These are phyloP conservation scores for Prunus yedoensis DNA, from an alignment of 331 rosid genomes.

Conservation along the genomic window DNA sequence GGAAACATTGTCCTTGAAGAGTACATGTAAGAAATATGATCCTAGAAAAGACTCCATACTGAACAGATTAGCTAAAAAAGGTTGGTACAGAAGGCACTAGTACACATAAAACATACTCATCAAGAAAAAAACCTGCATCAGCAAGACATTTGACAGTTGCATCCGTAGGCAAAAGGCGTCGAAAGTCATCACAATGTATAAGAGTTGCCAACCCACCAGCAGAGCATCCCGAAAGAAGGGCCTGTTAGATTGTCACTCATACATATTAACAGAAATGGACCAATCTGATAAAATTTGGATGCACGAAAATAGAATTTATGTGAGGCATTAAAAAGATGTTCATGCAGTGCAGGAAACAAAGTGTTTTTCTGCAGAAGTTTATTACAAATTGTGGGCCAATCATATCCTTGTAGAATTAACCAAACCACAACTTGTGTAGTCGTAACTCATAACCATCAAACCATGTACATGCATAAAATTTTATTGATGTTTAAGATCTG, in stretches of 20 bases:
- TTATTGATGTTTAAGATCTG: too few species aligned
- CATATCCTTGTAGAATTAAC: background rate
- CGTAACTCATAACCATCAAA: background rate
- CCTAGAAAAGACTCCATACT: background rate
- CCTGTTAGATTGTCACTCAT: conserved; percentile 45
- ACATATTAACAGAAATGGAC: background rate
- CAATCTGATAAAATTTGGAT: background rate
- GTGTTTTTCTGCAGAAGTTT: background rate
- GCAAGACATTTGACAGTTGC: conserved; percentile 83
- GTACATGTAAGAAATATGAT: background rate
- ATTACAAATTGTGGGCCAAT: background rate
- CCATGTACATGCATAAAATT: background rate
- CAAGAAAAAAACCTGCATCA: conserved; percentile 92
- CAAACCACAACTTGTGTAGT: background rate
- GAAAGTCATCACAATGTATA: conserved; percentile 83
- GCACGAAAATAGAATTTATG: background rate
- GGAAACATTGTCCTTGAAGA: background rate
- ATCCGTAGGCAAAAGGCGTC: conserved; percentile 47
- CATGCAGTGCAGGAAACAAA: background rate
- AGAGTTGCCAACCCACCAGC: conserved; percentile 98
- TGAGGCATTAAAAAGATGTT: background rate
- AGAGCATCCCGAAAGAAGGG: conserved; percentile 96
- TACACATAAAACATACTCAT: conserved; percentile 70
- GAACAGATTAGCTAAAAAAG: background rate
- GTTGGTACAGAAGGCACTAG: conserved; percentile 18